Evolutionary conservation across 345 rosid genomes (phyloP), one percentile per base, ranked within the genome.

Genomic region (Anastatica hierochuntica): DNA sequence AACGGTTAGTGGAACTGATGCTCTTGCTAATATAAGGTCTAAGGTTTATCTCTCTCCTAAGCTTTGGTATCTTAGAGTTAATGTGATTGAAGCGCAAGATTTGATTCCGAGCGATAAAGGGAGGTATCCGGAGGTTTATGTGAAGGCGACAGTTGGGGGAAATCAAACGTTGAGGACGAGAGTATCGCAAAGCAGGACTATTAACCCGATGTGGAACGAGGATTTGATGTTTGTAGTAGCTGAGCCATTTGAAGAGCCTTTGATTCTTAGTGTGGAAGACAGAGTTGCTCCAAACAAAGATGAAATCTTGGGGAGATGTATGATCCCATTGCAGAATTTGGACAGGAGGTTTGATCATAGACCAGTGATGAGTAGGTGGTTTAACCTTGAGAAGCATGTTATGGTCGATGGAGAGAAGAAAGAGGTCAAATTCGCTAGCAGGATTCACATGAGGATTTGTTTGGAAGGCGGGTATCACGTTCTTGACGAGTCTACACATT

Each of bases 161-260:
- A 71, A 21, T 5, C 24, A 21, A 5, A 5, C 24, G 2, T 21
- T 21, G 24, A 21, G 24, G 24, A 83, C 94, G n/a, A 70, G 79
- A 57, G 56, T 75, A 60, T 81, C 84, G 41, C 75, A 48, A 8
- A 77, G 67, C 68, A 78, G 82, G 75, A 74, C 73, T 53, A 64
- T 81, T 42, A 81, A 85, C 55, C 94, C 97, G 0, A 53, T 85
- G 94, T 89, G 97, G 97, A 85, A 89, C 23, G 97, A 89, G 67
- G 95, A 89, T 74, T 70, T 89, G 64, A 85, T 89, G 94, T 89
- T 89, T 72, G 97, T 89, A 4, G 97, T 85, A 3, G 80, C 97
- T 0, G 97, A 89, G 60, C 90, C 95, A 1, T 83, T 89, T 43
- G 95, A 89, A 71, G 97, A 89, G 61, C 80, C 58, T 35, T 66